These are phyloP conservation scores for Juglanconis sp. DNA, from an alignment of 2,329 filamentous ascomycete genomes.

Conservation along the genomic window DNA sequence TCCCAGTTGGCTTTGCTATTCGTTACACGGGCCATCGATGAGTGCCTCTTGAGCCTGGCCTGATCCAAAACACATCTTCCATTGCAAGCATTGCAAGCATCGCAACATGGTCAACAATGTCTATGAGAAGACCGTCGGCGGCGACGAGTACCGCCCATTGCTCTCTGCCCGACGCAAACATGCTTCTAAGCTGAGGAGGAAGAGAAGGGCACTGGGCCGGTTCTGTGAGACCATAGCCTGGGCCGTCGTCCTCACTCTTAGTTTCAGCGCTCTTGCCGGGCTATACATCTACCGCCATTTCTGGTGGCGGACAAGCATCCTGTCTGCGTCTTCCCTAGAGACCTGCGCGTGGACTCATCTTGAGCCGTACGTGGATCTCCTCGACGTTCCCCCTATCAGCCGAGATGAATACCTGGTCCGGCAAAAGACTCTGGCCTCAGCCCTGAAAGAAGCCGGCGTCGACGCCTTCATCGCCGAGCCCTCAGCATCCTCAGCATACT, in stretches of 20 bases:
- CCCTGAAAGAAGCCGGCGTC: slow-evolving; percentile 22
- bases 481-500: slow-evolving; percentile 25
- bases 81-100: not conserved
- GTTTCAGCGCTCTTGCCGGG: not conserved
- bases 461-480: slow-evolving; percentile 30
- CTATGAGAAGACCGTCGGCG: slow-evolving; percentile 6
- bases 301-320: not conserved
- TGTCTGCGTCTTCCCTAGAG: slow-evolving; percentile 19
- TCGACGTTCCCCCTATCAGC: slow-evolving; percentile 24
- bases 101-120: not conserved
- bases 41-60: not conserved
- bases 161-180: not conserved
- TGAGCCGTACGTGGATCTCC: slow-evolving; percentile 22
- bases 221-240: slow-evolving; percentile 16
- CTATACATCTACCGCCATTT: slow-evolving; percentile 6
- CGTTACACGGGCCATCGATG: not conserved
- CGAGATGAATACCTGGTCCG: slow-evolving; percentile 26
- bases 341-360: slow-evolving; percentile 26
- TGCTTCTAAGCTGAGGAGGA: slow-evolving; percentile 1
- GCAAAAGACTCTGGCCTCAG: slow-evolving; percentile 22
- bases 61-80: not conserved
- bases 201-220: slow-evolving; percentile 8
- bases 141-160: slow-evolving; percentile 8
- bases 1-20: not conserved
- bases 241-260: slow-evolving; percentile 10